A percentile compares a stretch with the other conserved stretches of the same genome.
Conservation (phyloP, 768 basidiomycete genomes). For the Pleurotus cornucopiae region DNA sequence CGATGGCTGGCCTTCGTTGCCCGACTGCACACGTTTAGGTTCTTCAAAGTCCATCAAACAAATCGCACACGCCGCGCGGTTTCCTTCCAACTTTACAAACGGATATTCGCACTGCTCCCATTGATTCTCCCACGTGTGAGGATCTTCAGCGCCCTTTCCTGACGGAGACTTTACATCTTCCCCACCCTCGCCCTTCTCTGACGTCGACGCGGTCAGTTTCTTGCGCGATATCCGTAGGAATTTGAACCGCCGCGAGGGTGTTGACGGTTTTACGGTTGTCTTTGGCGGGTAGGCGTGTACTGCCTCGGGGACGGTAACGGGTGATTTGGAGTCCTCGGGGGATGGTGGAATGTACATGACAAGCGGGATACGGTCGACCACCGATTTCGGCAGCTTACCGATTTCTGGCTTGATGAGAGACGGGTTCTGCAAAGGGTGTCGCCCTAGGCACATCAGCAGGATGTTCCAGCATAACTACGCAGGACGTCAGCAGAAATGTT, state of each 20-base stretch:
- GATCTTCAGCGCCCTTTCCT: slow-evolving; percentile 18
- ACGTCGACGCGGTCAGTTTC: slow-evolving; percentile 8
- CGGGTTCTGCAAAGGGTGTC: slow-evolving; percentile 75
- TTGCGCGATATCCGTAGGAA: slow-evolving; percentile 40
- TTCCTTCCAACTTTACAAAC: slow-evolving; percentile 77
- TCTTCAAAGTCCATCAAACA: slow-evolving; percentile 85
- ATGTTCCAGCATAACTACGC: slow-evolving; percentile 72
- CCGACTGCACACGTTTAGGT: slow-evolving; percentile 36
- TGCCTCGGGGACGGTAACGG: slow-evolving; percentile 40
- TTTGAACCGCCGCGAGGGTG: slow-evolving; percentile 44
- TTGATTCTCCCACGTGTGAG: slow-evolving; percentile 66
- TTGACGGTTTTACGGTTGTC: slow-evolving; percentile 18
- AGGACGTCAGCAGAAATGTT: background rate
- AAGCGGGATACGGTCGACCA: slow-evolving; percentile 77
- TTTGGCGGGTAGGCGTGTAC: slow-evolving; percentile 64
- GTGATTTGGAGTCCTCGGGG: slow-evolving; percentile 34
- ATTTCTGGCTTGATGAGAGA: slow-evolving; percentile 74
- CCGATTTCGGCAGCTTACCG: slow-evolving; percentile 63
- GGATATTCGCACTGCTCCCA: slow-evolving; percentile 79
- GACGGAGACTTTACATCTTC: slow-evolving; percentile 9
- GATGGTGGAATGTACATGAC: slow-evolving; percentile 85
- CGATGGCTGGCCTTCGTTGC: slow-evolving; percentile 7
- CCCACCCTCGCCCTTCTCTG: slow-evolving; percentile 6
- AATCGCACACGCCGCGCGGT: slow-evolving; percentile 81
- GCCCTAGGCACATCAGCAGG: slow-evolving; percentile 71